These are phyloP conservation scores for Cucurbita argyrosperma DNA, from an alignment of 306 rosid species.

Conservation along the genomic window DNA sequence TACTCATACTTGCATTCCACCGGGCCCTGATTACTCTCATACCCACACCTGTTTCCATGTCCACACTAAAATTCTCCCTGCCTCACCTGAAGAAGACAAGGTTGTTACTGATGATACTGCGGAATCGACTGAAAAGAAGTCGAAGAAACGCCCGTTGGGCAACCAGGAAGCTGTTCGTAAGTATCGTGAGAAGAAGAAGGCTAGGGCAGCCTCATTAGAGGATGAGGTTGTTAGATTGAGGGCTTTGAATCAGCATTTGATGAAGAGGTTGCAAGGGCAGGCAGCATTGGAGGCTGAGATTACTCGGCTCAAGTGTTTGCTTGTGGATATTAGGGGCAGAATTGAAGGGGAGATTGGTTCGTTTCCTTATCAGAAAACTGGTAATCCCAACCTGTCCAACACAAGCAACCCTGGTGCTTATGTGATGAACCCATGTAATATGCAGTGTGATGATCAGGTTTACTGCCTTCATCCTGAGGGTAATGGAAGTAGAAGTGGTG, in stretches of 20 bases:
- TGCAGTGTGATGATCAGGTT: slow-evolving; percentile 67
- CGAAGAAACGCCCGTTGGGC: slow-evolving; percentile 57
- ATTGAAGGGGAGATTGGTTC: slow-evolving; percentile 94
- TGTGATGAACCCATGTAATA: slow-evolving; percentile 67
- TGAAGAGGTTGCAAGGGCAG: slow-evolving; percentile 78
- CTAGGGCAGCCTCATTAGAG: slow-evolving; percentile 67
- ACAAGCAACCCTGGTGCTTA: slow-evolving; percentile 21
- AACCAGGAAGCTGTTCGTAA: slow-evolving; percentile 86
- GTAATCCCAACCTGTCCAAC: slow-evolving; percentile 18
- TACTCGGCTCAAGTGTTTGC: slow-evolving; percentile 79
- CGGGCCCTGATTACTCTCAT: slow-evolving; percentile 77
- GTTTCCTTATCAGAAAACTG: slow-evolving; percentile 71
- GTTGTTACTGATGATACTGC: slow-evolving; percentile 43
- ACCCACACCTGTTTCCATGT: slow-evolving; percentile 89
- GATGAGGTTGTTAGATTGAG: slow-evolving; percentile 75
- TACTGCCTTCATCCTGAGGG: slow-evolving; percentile 49
- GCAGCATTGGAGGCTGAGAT: slow-evolving; percentile 80
- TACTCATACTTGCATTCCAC: slow-evolving; percentile 94
- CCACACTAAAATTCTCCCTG: slow-evolving; percentile 48
- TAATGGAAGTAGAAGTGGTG: slow-evolving; percentile 33
- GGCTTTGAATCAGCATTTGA: slow-evolving; percentile 62
- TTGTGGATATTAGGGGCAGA: slow-evolving; percentile 90
- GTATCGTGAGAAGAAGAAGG: slow-evolving; percentile 93
- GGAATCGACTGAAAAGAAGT: slow-evolving; percentile 55
- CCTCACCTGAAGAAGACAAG: slow-evolving; percentile 45